These are phyloP conservation scores for Euphorbia neoarborescens DNA, from an alignment of 441 rosid species.

Conservation along the genomic window DNA sequence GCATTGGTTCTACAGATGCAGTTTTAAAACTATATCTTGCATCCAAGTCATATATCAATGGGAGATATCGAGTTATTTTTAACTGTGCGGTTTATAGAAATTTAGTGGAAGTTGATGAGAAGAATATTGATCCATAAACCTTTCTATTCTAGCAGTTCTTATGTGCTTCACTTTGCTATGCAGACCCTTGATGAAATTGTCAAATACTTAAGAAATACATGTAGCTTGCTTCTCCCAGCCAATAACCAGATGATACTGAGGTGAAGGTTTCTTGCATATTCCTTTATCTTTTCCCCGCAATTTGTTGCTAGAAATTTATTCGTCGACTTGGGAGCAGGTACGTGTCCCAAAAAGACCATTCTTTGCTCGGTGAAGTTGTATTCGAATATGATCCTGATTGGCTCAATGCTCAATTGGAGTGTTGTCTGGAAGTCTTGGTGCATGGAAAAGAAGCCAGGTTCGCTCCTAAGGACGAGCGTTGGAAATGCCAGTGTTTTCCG, in stretches of 20 bases:
- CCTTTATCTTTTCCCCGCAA: background rate
- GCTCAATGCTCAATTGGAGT: slow-evolving; percentile 33
- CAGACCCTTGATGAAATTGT: slow-evolving; percentile 66
- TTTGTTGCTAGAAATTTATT: background rate
- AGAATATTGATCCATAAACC: too few relatives aligned
- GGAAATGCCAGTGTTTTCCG: slow-evolving; percentile 65
- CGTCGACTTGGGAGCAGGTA: slow-evolving; percentile 32
- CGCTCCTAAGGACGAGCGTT: slow-evolving; percentile 57
- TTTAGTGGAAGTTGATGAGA: background rate
- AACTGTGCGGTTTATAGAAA: background rate
- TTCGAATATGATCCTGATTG: slow-evolving; percentile 47
- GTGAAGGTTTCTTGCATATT: slow-evolving; percentile 26
- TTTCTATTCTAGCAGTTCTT: background rate
- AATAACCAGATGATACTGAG: slow-evolving; percentile 47
- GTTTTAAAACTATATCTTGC: background rate
- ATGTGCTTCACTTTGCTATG: slow-evolving; percentile 11
- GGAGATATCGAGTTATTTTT: background rate
- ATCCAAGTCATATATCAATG: background rate
- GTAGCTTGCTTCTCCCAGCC: slow-evolving; percentile 41
- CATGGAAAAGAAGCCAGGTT: slow-evolving; percentile 55
- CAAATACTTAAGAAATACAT: slow-evolving; percentile 41
- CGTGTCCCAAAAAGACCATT: slow-evolving; percentile 56
- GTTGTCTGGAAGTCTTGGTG: slow-evolving; percentile 46
- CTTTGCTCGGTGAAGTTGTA: slow-evolving; percentile 54
- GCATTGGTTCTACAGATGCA: background rate